phyloP scores from a whole-genome alignment of 495 filamentous ascomycete species.

The Aeminium ludgeri region DNA sequence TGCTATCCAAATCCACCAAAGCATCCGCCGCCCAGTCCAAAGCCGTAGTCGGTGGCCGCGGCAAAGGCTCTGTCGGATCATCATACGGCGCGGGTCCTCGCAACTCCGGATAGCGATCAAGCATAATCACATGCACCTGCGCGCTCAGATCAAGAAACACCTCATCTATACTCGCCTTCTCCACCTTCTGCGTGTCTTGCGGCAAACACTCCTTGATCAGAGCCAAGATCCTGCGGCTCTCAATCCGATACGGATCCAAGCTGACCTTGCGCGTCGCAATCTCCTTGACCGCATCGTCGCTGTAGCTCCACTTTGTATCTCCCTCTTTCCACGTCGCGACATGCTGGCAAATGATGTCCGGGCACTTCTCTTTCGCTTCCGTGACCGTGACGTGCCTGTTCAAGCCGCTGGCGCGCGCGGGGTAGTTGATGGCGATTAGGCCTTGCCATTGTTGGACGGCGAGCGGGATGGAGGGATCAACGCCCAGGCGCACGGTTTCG shows the following conservation, averaged over 20 bases:
- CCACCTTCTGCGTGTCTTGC: slow-evolving; percentile 47
- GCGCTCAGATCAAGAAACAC: slow-evolving; percentile 83
- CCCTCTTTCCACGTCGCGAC: slow-evolving; percentile 92
- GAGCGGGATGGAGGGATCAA: slow-evolving; percentile 57
- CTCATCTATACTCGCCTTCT: slow-evolving; percentile 85
- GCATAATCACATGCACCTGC: slow-evolving; percentile 56
- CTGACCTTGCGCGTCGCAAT: slow-evolving; percentile 85
- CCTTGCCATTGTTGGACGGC: slow-evolving; percentile 85
- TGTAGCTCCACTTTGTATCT: slow-evolving; percentile 79
- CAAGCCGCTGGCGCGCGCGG: slow-evolving; percentile 65
- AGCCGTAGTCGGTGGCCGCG: slow-evolving; percentile 54
- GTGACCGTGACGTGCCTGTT: slow-evolving; percentile 52
- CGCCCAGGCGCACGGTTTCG: slow-evolving; percentile 70
- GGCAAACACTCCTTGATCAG: slow-evolving; percentile 60
- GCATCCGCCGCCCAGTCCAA: slow-evolving; percentile 70
- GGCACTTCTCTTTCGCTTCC: slow-evolving; percentile 82
- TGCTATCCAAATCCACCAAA: slow-evolving; percentile 55
- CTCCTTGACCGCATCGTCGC: slow-evolving; percentile 52
- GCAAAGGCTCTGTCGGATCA: slow-evolving; percentile 53
- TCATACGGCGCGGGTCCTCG: slow-evolving; percentile 43
- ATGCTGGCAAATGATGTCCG: slow-evolving; percentile 70
- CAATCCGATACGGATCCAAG: slow-evolving; percentile 76
- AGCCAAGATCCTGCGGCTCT: slow-evolving; percentile 67
- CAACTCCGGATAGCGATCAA: slow-evolving; percentile 67
- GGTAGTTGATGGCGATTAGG: slow-evolving; percentile 91